Base-by-base conservation (phyloP, 1,284 basidiomycete species). In the Ganoderma boninense region DNA sequence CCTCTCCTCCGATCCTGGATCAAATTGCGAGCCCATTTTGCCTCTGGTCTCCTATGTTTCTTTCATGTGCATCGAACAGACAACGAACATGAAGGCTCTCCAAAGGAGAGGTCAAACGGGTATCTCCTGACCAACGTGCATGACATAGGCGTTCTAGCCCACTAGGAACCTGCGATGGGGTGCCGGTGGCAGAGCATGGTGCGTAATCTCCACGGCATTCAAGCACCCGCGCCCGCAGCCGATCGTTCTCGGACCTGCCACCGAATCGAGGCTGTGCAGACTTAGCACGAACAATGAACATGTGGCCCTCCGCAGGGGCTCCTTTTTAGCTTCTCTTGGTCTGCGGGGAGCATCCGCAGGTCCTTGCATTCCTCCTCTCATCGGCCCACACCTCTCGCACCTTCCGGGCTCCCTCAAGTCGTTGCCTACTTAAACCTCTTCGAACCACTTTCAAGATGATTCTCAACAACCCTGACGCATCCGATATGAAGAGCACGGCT, bases 131-230 rank as follows among this genome's bases (percentile, higher is more conserved):
- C 16, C 43, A 16, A 6, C 14, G 43, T 43, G 13, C 14, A 43
- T 43, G 42, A 13, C 43, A 43, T 5, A 38, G 38, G 10, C 7
- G 38, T 38, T 38, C 38, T 38, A 10, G 38, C 38, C 38, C 29
- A 32, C 29, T 32, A 32, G 29, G 29, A 38, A 10, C 38, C 38
- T 38, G 29, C 4, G 2, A 4, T 32, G 29, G 29, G 29, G 29
- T 32, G 38, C 38, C 38, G 38, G 38, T 38, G 38, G 38, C 38
- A 38, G 38, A 38, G 38, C 38, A 38, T 38, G 3, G 38, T 65
- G 63, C 64, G 68, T 69, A 29, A 65, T 60, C 59, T 52, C 44
- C 5, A 49, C 64, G 59, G 64, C 64, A 62, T 46, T 26, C 20
- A 49, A 7, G 23, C 14, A n/a, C 18, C 64, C 46, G n/a, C 46